These are phyloP conservation scores for Tricholoma furcatifolium DNA, from an alignment of 768 basidiomycete species.

Conservation along the genomic window DNA sequence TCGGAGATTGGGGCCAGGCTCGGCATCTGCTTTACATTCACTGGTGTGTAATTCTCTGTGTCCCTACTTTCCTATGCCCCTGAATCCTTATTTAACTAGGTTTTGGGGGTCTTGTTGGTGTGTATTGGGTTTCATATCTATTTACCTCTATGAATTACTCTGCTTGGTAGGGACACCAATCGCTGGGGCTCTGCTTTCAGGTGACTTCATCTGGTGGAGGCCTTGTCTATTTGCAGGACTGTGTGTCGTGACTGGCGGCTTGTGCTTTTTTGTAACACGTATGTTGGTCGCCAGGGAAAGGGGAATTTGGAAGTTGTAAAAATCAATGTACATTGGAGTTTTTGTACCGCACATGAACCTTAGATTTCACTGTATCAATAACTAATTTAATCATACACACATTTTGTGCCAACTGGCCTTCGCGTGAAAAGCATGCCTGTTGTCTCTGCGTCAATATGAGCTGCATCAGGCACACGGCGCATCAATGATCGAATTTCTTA, in stretches of 20 bases:
- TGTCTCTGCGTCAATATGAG: too few relatives aligned
- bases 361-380: too few relatives aligned
- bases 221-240: slow-evolving; percentile 53
- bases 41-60: not conserved
- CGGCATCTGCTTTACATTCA: slow-evolving; percentile 44
- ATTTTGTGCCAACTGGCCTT: too few relatives aligned
- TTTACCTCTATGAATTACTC: not conserved
- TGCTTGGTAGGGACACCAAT: slow-evolving; percentile 49
- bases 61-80: not conserved
- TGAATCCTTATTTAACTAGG: slow-evolving; percentile 22
- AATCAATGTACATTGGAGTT: not conserved
- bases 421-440: too few relatives aligned
- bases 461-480: too few relatives aligned
- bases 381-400: too few relatives aligned
- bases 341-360: too few relatives aligned
- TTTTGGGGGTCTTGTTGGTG: slow-evolving; percentile 40
- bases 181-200: slow-evolving; percentile 53
- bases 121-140: not conserved
- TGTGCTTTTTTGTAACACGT: slow-evolving; percentile 29
- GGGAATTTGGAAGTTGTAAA: slow-evolving; percentile 18
- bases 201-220: slow-evolving; percentile 56
- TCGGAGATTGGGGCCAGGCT: slow-evolving; percentile 56
- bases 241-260: slow-evolving; percentile 28
- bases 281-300: slow-evolving; percentile 23
- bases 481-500: too few relatives aligned